Conservation (phyloP, 139 green algal genomes). For the Micractinium sp. region DNA sequence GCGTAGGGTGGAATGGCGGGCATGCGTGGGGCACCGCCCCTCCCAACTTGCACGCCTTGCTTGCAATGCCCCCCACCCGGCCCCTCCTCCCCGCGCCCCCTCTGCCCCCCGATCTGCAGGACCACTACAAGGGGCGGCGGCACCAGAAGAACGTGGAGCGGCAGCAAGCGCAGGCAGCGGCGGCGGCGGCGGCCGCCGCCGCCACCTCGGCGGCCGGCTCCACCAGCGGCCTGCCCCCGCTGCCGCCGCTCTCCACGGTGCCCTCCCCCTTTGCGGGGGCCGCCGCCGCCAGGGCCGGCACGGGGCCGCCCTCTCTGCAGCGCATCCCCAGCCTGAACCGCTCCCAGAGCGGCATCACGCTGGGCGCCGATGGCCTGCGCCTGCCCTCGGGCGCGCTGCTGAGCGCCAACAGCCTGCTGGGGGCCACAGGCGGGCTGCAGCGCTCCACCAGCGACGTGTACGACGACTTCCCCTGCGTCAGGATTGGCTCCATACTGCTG, state of each 20-base stretch:
- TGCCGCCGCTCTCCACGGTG: neutral
- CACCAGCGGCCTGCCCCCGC: neutral
- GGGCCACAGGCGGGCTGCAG: constrained; percentile 11
- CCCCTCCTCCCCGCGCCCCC: too few relatives aligned
- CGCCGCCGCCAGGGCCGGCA: neutral
- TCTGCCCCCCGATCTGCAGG: constrained; percentile 10
- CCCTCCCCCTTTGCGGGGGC: neutral
- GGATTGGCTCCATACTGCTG: constrained; percentile 54
- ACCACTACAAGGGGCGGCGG: constrained; percentile 55
- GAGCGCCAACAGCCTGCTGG: constrained; percentile 1
- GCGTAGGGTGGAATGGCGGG: too few relatives aligned
- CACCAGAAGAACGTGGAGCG: constrained; percentile 60
- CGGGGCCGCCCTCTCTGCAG: neutral
- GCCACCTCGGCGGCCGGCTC: neutral
- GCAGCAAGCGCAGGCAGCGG: constrained; percentile 36
- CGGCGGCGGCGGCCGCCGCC: neutral
- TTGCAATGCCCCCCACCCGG: too few relatives aligned
- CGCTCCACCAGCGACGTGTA: constrained; percentile 40
- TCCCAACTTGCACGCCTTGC: too few relatives aligned
- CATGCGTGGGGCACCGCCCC: too few relatives aligned
- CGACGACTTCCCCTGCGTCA: constrained; percentile 45
- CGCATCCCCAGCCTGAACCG: neutral
- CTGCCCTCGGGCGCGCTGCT: constrained; percentile 24
- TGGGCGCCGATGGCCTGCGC: constrained; percentile 11
- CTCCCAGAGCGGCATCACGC: neutral